A percentile compares a stretch with the other conserved stretches of the same genome.
These are phyloP conservation scores for Boletus pseudo-olivaceus DNA, from an alignment of 768 basidiomycete genomes.

Conservation along the genomic window DNA sequence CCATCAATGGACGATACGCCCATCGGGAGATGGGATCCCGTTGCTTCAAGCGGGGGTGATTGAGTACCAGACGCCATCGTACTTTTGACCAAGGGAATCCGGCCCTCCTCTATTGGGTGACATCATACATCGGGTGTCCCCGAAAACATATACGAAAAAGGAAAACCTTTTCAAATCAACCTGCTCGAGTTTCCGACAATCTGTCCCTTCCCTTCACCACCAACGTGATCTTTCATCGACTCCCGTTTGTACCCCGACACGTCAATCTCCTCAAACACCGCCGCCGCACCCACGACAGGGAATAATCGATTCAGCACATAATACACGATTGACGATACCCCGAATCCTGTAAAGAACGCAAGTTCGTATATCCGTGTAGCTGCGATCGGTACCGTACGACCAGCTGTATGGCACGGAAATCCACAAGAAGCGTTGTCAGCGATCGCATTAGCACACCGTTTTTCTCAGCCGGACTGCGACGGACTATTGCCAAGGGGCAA, in stretches of 20 bases:
- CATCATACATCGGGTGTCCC: slow-evolving; percentile 25
- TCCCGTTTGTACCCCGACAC: slow-evolving; percentile 32
- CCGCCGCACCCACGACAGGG: slow-evolving; percentile 51
- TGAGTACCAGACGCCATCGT: slow-evolving; percentile 41
- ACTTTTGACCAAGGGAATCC: background rate
- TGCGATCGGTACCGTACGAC: slow-evolving; percentile 56
- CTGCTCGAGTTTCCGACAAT: background rate
- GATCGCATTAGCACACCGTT: background rate
- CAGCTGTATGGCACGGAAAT: slow-evolving; percentile 36
- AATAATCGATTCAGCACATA: slow-evolving; percentile 53
- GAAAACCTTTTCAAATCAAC: slow-evolving; percentile 3
- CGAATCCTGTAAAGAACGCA: slow-evolving; percentile 84
- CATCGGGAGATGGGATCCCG: slow-evolving; percentile 45
- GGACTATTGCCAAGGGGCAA: background rate
- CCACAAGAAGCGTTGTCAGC: background rate
- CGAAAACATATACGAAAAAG: slow-evolving; percentile 18
- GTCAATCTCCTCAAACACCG: slow-evolving; percentile 55
- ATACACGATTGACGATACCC: slow-evolving; percentile 64
- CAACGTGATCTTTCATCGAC: background rate
- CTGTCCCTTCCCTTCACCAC: background rate
- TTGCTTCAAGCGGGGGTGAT: slow-evolving; percentile 53
- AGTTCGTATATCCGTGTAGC: slow-evolving; percentile 74
- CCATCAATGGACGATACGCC: slow-evolving; percentile 44
- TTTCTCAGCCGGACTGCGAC: background rate
- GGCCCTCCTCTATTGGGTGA: slow-evolving; percentile 11